These are phyloP conservation scores for Dipodascus geniculatus DNA, from an alignment of 805 yeast species.

Conservation along the genomic window DNA sequence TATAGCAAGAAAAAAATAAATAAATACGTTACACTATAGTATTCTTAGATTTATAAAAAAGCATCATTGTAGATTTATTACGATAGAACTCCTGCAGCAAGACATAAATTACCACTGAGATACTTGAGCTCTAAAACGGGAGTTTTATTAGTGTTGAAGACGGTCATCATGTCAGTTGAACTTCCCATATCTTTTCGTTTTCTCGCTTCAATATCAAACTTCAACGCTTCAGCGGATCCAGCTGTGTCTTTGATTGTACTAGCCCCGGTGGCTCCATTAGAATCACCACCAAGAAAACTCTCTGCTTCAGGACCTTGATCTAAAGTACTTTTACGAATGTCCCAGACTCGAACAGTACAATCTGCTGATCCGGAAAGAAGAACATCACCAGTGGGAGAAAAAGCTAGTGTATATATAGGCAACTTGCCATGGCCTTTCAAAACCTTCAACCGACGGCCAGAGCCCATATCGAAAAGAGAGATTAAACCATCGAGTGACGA, in stretches of 20 bases:
- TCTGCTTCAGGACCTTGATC: constrained; percentile 70
- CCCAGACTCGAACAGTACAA: constrained; percentile 87
- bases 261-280: neutral
- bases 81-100: constrained; percentile 77
- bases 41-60: too few species aligned
- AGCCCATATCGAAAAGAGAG: constrained; percentile 82
- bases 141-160: constrained; percentile 80
- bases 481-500: constrained; percentile 85
- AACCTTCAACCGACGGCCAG: constrained; percentile 71
- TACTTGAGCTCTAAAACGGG: constrained; percentile 86
- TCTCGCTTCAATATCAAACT: constrained; percentile 14
- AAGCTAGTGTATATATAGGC: constrained; percentile 67
- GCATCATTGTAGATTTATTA: constrained; percentile 18
- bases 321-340: constrained; percentile 65
- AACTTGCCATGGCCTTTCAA: constrained; percentile 89
- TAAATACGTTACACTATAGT: too few species aligned
- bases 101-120: constrained; percentile 73
- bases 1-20: too few species aligned
- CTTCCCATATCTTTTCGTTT: constrained; percentile 58
- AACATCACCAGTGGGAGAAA: constrained; percentile 73
- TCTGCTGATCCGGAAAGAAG: constrained; percentile 85
- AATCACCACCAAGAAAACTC: constrained; percentile 34
- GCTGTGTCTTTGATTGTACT: neutral
- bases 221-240: constrained; percentile 4
- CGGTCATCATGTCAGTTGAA: constrained; percentile 76